These are phyloP conservation scores for Pyrus bretschneideri DNA, from an alignment of 306 rosid genomes.

Conservation along the genomic window DNA sequence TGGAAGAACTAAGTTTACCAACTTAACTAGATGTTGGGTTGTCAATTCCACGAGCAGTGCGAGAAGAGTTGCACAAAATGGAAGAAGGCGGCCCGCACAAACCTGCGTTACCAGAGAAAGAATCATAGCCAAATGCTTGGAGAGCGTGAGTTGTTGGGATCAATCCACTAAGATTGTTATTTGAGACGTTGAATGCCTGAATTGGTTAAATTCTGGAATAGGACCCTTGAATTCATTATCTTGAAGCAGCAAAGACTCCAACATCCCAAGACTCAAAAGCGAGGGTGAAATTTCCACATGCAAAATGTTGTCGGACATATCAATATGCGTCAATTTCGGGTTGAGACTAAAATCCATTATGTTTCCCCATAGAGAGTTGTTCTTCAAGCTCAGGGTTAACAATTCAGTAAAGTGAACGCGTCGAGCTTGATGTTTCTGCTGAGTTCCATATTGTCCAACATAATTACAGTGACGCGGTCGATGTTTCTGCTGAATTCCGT, in stretches of 20 bases:
- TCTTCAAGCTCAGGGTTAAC: slow-evolving; percentile 35
- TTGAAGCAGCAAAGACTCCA: slow-evolving; percentile 33
- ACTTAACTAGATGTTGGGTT: not conserved
- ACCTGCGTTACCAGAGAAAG: slow-evolving; percentile 28
- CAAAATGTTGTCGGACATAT: slow-evolving; percentile 30
- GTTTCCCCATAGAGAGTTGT: slow-evolving; percentile 28
- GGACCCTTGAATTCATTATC: slow-evolving; percentile 30
- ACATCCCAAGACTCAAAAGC: slow-evolving; percentile 11
- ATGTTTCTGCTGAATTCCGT: slow-evolving; percentile 22
- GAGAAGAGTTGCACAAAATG: not conserved
- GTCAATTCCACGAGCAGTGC: not conserved
- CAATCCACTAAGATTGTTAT: slow-evolving; percentile 32
- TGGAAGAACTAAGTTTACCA: not conserved
- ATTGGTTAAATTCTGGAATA: slow-evolving; percentile 36
- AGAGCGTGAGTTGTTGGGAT: slow-evolving; percentile 32
- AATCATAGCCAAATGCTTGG: slow-evolving; percentile 11
- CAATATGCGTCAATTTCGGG: slow-evolving; percentile 26
- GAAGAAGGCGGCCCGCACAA: slow-evolving; percentile 30
- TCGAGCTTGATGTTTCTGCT: slow-evolving; percentile 7
- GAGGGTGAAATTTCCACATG: slow-evolving; percentile 28
- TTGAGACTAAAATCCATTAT: slow-evolving; percentile 29
- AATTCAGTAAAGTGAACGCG: slow-evolving; percentile 27
- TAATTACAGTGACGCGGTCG: slow-evolving; percentile 22
- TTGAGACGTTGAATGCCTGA: slow-evolving; percentile 35
- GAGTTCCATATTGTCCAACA: slow-evolving; percentile 24